These are phyloP conservation scores for Dictyostelium citrinum DNA, from an alignment of 78 protist genomes.

Conservation along the genomic window DNA sequence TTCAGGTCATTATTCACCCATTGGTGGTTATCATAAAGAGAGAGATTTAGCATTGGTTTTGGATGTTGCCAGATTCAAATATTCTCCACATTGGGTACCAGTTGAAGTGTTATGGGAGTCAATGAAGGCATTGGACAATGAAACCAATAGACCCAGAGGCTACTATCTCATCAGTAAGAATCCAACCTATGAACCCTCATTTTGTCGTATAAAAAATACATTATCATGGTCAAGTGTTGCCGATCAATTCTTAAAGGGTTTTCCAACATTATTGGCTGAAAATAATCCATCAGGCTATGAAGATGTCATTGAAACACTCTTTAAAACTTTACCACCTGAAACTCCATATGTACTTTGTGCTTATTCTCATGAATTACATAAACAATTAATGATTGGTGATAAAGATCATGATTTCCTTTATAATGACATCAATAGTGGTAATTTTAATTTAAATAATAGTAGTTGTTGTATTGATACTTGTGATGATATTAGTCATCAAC, in stretches of 20 bases:
- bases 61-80: slow-evolving; percentile 93
- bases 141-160: slow-evolving; percentile 56
- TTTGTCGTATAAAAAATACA: slow-evolving; percentile 37
- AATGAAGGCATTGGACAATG: slow-evolving; percentile 33
- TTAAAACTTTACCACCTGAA: slow-evolving; percentile 22
- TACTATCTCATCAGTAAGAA: slow-evolving; percentile 9
- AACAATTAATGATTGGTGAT: neutral
- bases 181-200: slow-evolving; percentile 16
- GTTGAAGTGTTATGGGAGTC: slow-evolving; percentile 65
- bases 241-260: slow-evolving; percentile 1
- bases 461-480: neutral
- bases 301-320: neutral
- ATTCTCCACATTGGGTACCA: slow-evolving; percentile 91
- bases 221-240: slow-evolving; percentile 57
- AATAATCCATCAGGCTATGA: neutral
- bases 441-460: neutral
- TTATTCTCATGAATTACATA: slow-evolving; percentile 43
- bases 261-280: neutral
- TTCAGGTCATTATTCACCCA: slow-evolving; percentile 88
- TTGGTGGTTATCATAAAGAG: slow-evolving; percentile 86
- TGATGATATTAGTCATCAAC: neutral
- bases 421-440: neutral
- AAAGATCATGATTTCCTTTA: neutral
- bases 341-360: slow-evolving; percentile 52
- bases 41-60: slow-evolving; percentile 83